phyloP scores from a whole-genome alignment of 2,329 filamentous ascomycete species.

The Aspergillus hortae region DNA sequence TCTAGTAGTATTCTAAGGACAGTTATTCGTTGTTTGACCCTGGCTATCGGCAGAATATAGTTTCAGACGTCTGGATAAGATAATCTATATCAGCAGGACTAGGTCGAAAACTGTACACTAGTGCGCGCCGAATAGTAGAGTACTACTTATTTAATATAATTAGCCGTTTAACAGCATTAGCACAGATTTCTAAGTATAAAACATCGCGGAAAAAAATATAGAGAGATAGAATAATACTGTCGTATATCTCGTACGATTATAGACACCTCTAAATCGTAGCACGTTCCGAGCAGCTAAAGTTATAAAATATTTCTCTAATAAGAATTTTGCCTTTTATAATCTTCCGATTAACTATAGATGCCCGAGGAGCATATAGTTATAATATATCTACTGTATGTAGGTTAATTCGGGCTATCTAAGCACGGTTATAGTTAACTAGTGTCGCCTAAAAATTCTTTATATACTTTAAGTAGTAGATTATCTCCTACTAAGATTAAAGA shows the following conservation, averaged over 20 bases:
- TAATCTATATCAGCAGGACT: slow-evolving; percentile 6
- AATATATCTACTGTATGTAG: slow-evolving; percentile 28
- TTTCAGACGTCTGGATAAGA: slow-evolving; percentile 25
- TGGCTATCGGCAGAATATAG: slow-evolving; percentile 15
- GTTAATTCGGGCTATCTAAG: slow-evolving; percentile 27
- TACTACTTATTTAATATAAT: slow-evolving; percentile 3
- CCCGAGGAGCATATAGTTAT: slow-evolving; percentile 28
- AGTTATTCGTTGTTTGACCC: neutral
- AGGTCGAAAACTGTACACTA: slow-evolving; percentile 1
- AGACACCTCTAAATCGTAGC: slow-evolving; percentile 28
- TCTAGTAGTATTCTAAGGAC: slow-evolving; percentile 21
- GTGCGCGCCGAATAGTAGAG: neutral
- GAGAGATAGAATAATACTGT: slow-evolving; percentile 31
- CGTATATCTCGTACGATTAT: slow-evolving; percentile 5
- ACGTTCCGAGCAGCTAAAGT: slow-evolving; percentile 27
- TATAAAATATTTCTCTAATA: slow-evolving; percentile 29
- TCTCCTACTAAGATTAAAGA: slow-evolving; percentile 21
- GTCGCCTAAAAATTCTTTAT: slow-evolving; percentile 31
- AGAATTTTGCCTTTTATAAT: slow-evolving; percentile 24
- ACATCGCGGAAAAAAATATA: slow-evolving; percentile 38
- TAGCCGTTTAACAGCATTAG: slow-evolving; percentile 28
- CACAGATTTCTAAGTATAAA: slow-evolving; percentile 28
- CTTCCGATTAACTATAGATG: slow-evolving; percentile 21
- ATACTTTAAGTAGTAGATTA: slow-evolving; percentile 29
- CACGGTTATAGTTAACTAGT: slow-evolving; percentile 24